phyloP scores from a whole-genome alignment of 176 grass and related monocot genomes.

The Ampelocalamus luodianensis region DNA sequence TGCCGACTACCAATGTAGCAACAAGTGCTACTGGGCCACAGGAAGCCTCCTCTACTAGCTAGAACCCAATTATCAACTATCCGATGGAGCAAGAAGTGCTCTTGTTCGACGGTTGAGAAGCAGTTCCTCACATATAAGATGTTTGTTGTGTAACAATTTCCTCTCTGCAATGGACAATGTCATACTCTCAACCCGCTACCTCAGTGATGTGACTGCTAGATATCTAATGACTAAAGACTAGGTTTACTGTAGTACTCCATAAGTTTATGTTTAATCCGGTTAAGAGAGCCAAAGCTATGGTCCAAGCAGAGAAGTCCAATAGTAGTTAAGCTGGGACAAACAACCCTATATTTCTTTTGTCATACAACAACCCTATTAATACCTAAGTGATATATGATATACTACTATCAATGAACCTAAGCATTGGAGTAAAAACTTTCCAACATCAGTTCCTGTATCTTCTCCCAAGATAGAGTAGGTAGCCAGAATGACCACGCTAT shows the following conservation, averaged over 20 bases:
- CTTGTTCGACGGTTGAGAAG: not conserved
- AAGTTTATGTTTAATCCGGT: not conserved
- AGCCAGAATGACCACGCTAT: not conserved
- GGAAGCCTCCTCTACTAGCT: too few relatives aligned
- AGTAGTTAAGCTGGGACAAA: not conserved
- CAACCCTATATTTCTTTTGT: not conserved
- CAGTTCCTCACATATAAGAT: not conserved
- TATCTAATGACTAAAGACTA: not conserved
- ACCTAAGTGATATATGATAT: not conserved
- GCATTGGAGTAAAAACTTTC: too few relatives aligned
- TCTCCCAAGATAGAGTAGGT: too few relatives aligned
- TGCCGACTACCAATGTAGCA: not conserved
- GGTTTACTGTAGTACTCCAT: not conserved
- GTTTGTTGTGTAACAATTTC: not conserved
- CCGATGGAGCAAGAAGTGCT: too few relatives aligned
- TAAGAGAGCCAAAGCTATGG: not conserved
- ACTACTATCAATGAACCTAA: not conserved
- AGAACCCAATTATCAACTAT: too few relatives aligned
- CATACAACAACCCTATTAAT: not conserved
- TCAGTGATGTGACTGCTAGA: not conserved
- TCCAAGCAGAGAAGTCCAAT: conserved; percentile 4
- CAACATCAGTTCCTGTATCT: too few relatives aligned
- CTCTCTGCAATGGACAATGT: not conserved
- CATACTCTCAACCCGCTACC: not conserved
- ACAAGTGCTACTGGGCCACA: too few relatives aligned